Evolutionary conservation across 1,284 basidiomycete genomes (phyloP).

Genomic region (Fereydounia khargensis): DNA sequence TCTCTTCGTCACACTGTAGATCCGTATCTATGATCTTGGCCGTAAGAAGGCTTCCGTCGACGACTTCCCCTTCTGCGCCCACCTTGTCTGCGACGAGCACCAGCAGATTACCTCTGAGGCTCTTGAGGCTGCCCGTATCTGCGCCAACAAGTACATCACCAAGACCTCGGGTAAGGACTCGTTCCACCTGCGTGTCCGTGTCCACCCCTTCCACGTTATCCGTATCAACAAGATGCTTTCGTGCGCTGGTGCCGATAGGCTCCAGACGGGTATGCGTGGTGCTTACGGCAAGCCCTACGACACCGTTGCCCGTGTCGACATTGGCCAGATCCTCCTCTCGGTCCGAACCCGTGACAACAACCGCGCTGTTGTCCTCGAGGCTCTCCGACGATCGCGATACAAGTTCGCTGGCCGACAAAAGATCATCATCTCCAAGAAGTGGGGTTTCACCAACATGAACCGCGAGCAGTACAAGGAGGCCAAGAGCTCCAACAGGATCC

Average conservation of each 20-base stretch:
- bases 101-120: conserved; percentile 96
- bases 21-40: conserved; percentile 70
- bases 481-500: conserved; percentile 68
- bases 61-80: conserved; percentile 81
- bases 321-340: conserved; percentile 94
- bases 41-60: conserved; percentile 87
- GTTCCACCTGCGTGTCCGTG: conserved; percentile 95
- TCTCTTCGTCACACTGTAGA: conserved; percentile 15
- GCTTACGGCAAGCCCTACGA: conserved; percentile 99
- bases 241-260: conserved; percentile 95
- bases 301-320: conserved; percentile 89
- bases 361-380: conserved; percentile 87
- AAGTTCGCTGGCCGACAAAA: conserved; percentile 99
- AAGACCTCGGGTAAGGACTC: conserved; percentile 98
- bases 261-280: conserved; percentile 97
- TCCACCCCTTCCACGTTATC: conserved; percentile 97
- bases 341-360: conserved; percentile 89
- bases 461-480: conserved; percentile 84
- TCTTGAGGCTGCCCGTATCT: conserved; percentile 96
- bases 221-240: conserved; percentile 99
- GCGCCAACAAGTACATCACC: conserved; percentile 99
- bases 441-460: conserved; percentile 91
- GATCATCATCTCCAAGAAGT: conserved; percentile 75
- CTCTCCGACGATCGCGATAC: conserved; percentile 81
- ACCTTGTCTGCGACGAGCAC: conserved; percentile 96